phyloP scores from a whole-genome alignment of 2,329 filamentous ascomycete species.

The Ceratocystis diversiconidia region DNA sequence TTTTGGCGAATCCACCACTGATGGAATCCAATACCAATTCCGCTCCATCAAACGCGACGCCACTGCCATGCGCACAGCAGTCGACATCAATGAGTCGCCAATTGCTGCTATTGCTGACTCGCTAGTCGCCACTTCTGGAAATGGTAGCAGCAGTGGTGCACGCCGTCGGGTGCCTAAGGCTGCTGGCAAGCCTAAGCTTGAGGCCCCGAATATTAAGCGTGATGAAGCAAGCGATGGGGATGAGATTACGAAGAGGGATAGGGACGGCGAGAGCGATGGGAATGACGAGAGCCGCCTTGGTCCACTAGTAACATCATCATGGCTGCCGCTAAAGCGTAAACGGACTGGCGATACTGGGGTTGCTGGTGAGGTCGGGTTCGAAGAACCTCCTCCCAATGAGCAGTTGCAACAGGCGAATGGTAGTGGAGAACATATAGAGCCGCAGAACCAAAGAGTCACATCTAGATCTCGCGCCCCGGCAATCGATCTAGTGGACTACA shows the following conservation, averaged over 20 bases:
- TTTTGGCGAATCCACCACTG: conserved; percentile 44
- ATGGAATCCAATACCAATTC: conserved; percentile 48
- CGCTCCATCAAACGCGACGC: conserved; percentile 40
- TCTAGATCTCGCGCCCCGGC: too few relatives aligned
- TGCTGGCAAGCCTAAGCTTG: conserved; percentile 14
- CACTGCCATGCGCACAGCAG: conserved; percentile 32
- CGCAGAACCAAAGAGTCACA: too few relatives aligned
- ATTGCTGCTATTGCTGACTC: conserved; percentile 26
- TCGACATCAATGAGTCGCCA: conserved; percentile 34
- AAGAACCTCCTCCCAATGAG: too few relatives aligned
- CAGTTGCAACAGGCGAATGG: too few relatives aligned
- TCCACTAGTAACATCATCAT: conserved; percentile 5
- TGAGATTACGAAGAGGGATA: conserved; percentile 18
- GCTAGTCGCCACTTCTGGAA: conserved; percentile 19
- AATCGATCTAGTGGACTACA: conserved; percentile 1
- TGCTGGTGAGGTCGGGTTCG: too few relatives aligned
- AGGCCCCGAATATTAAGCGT: conserved; percentile 19
- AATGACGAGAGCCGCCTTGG: conserved; percentile 20
- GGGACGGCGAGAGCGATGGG: conserved; percentile 22
- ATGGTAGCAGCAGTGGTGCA: not conserved
- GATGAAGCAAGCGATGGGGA: conserved; percentile 22
- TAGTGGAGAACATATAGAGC: too few relatives aligned
- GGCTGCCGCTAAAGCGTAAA: conserved; percentile 7
- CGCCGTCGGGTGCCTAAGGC: conserved; percentile 14
- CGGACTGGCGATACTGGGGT: not conserved